Base-by-base conservation (phyloP, 2,329 filamentous ascomycete species). In the Aspergillus nomiae region DNA sequence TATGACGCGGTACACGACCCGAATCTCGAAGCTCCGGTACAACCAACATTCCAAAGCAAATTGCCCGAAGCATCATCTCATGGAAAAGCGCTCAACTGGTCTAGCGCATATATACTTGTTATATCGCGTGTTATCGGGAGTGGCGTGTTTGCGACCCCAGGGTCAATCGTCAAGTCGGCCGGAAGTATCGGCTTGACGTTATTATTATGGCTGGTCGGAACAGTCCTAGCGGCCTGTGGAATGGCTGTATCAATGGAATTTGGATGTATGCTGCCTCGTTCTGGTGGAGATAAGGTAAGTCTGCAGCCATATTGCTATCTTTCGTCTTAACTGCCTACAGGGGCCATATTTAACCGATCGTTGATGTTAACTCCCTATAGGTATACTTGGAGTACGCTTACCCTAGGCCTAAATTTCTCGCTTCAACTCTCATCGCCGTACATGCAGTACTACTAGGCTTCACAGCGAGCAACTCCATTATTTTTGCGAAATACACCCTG, bases 331-430 rank as follows among this genome's bases (percentile, higher is more conserved):
- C 57, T n/a, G 7, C 3, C 2, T 16, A n/a, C 3, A 9, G 8
- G 16, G 3, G 19, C 1, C 38, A 16, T 1, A n/a, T 41, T 16
- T 79, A 84, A 70, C 53, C 16, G 10, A 5, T 55, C 4, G 3
- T 26, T 38, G 21, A 36, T 9, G 6, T 19, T 38, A 34, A 36
- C 32, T 9, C 32, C 4, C 1, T 45, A 8, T 34, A 90, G 75
- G 87, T 91, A 8, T 91, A 91, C 70, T 83, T 92, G 51, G 89
- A 92, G 73, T 89, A 88, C 72, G 87, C 87, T 0, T 91, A 89
- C 72, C 83, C 84, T 2, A 80, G 81, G 36, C 89, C 89, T 1
- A 82, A 84, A 7, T 88, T 90, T 64, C 80, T 92, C 3, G 87
- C 87, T 0, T 88, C 88, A 2, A 88, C 86, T 0, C 72, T 91